Conservation (phyloP, 73 alveolate species). For the Paramecium sonneborni region DNA sequence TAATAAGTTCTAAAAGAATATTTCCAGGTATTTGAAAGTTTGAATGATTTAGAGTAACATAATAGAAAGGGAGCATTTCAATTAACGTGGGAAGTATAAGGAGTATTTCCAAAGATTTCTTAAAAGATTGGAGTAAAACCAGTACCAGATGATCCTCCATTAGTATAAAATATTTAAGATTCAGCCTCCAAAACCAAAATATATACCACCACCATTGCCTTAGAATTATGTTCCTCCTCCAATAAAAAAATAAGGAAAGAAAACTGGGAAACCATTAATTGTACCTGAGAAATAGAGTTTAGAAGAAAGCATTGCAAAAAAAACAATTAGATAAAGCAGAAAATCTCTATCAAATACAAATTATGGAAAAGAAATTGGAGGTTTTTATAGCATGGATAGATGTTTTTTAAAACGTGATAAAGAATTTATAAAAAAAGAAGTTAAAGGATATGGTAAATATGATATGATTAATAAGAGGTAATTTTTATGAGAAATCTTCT, state of each 20-base stretch:
- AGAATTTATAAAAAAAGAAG: conserved; percentile 2
- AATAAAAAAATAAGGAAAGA: not conserved
- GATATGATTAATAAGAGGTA: not conserved
- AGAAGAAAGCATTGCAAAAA: not conserved
- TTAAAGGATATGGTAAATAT: not conserved
- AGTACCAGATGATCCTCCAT: conserved; percentile 16
- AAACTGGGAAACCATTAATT: not conserved
- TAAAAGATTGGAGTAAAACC: not conserved
- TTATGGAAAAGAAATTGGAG: not conserved
- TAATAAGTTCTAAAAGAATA: not conserved
- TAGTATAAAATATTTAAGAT: not conserved
- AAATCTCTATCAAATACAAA: not conserved
- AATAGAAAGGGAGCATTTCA: conserved; percentile 11
- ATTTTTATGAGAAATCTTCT: not conserved
- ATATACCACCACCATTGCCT: conserved; percentile 29
- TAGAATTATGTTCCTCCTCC: conserved; percentile 19
- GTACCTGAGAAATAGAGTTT: not conserved
- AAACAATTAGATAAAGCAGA: conserved; percentile 11
- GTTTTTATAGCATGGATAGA: not conserved
- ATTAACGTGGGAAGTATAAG: conserved; percentile 9
- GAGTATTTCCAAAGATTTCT: conserved; percentile 19
- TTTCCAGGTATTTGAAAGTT: not conserved
- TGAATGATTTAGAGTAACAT: not conserved
- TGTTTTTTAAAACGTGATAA: conserved; percentile 7
- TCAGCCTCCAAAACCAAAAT: conserved; percentile 25